These are phyloP conservation scores for Fusarium pseudoanthophilum DNA, from an alignment of 2,329 filamentous ascomycete species.

Conservation along the genomic window DNA sequence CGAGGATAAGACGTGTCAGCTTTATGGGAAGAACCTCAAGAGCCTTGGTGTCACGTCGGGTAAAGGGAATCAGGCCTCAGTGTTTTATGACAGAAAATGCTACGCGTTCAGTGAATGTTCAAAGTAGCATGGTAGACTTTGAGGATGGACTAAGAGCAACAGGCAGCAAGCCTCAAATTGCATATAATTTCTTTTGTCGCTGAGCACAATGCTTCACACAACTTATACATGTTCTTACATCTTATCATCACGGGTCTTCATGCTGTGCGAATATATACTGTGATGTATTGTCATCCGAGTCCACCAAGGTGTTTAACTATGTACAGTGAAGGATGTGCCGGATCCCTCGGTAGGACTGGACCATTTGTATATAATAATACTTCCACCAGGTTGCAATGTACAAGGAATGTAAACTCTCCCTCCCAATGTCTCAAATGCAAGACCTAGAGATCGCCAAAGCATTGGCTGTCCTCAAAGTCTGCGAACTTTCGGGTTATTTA, in stretches of 20 bases:
- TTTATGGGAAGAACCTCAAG: not conserved
- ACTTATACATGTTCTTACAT: accelerated
- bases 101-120: not conserved
- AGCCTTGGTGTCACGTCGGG: not conserved
- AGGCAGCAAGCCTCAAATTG: not conserved
- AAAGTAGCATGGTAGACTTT: not conserved
- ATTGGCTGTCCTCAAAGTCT: accelerated
- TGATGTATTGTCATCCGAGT: not conserved
- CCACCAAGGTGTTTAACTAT: not conserved
- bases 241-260: accelerated
- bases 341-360: not conserved
- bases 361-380: not conserved
- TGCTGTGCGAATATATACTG: not conserved
- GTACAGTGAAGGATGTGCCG: not conserved
- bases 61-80: not conserved
- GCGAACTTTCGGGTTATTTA: not conserved
- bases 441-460: not conserved
- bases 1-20: not conserved
- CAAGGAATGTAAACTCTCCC: constrained; percentile 1
- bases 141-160: accelerated
- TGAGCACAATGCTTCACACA: accelerated
- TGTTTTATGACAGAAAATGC: not conserved
- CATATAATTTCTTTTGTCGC: not conserved
- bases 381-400: constrained; percentile 2
- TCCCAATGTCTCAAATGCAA: not conserved